Evolutionary conservation across 2,329 filamentous ascomycete genomes (phyloP).

Genomic region (Penicillium sp.): DNA sequence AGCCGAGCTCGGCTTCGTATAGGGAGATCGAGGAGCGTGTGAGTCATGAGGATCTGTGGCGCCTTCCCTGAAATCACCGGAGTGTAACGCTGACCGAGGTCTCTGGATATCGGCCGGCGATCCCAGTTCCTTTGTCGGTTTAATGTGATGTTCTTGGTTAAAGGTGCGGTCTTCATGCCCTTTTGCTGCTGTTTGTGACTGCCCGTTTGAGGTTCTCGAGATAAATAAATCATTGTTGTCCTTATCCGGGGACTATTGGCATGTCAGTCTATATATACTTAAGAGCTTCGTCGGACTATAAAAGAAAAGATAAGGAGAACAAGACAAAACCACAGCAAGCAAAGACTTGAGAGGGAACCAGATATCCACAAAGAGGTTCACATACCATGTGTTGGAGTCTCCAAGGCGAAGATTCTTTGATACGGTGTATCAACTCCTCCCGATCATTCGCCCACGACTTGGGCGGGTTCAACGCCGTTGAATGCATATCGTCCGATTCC

Average conservation of each 20-base stretch:
- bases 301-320: neutral
- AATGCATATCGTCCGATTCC: slow-evolving; percentile 7
- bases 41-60: slow-evolving; percentile 14
- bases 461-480: slow-evolving; percentile 13
- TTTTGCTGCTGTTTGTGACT: slow-evolving; percentile 14
- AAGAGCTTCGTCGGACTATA: neutral
- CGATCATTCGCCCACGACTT: slow-evolving; percentile 46
- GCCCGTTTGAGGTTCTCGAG: slow-evolving; percentile 23
- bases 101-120: slow-evolving; percentile 63
- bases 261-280: slow-evolving; percentile 5
- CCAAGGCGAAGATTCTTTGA: slow-evolving; percentile 78
- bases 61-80: slow-evolving; percentile 53
- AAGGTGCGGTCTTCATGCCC: slow-evolving; percentile 11
- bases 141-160: slow-evolving; percentile 22
- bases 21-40: slow-evolving; percentile 19
- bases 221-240: slow-evolving; percentile 4
- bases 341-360: neutral
- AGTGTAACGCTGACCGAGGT: slow-evolving; percentile 64
- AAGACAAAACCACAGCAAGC: neutral
- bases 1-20: slow-evolving; percentile 12
- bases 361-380: slow-evolving; percentile 4
- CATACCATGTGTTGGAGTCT: slow-evolving; percentile 54
- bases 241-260: slow-evolving; percentile 6
- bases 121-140: slow-evolving; percentile 40
- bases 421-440: slow-evolving; percentile 68